Conservation (phyloP, 2,329 filamentous ascomycete species). For the Phaeoacremonium minimum region DNA sequence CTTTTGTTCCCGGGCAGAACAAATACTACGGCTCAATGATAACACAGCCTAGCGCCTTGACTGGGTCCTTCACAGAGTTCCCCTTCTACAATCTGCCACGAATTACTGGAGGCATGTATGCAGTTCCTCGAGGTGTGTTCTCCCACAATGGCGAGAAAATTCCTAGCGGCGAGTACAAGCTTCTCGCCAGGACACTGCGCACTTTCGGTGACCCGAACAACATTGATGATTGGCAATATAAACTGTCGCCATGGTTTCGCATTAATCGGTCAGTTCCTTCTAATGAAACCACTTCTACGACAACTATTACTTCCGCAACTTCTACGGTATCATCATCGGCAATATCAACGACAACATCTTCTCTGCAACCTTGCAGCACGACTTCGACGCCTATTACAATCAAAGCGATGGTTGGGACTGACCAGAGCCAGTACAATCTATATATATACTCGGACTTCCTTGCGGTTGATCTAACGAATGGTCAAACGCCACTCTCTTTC, state of each 20-base stretch:
- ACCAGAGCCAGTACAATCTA: slow-evolving; percentile 2
- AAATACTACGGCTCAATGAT: slow-evolving; percentile 1
- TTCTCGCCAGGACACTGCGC: slow-evolving; percentile 11
- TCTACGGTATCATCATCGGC: background rate
- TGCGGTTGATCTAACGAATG: slow-evolving; percentile 7
- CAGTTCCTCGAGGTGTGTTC: background rate
- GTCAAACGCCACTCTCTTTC: slow-evolving; percentile 3
- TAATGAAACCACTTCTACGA: background rate
- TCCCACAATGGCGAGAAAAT: slow-evolving; percentile 3
- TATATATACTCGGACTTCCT: slow-evolving; percentile 12
- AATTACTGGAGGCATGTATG: background rate
- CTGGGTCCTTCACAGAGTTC: background rate
- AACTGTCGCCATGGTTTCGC: slow-evolving; percentile 12
- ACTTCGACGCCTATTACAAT: slow-evolving; percentile 1
- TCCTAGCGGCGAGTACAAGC: slow-evolving; percentile 11
- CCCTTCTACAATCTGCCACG: background rate
- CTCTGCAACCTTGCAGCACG: too few species aligned
- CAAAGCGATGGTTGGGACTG: slow-evolving; percentile 7
- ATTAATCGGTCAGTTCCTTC: background rate
- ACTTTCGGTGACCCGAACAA: slow-evolving; percentile 13
- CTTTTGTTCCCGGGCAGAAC: slow-evolving; percentile 1
- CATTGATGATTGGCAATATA: slow-evolving; percentile 13
- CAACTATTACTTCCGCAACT: background rate
- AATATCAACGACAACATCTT: slow-evolving; percentile 3
- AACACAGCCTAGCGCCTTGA: background rate